Evolutionary conservation across 345 rosid species (phyloP).

Genomic region (Acer negundo): DNA sequence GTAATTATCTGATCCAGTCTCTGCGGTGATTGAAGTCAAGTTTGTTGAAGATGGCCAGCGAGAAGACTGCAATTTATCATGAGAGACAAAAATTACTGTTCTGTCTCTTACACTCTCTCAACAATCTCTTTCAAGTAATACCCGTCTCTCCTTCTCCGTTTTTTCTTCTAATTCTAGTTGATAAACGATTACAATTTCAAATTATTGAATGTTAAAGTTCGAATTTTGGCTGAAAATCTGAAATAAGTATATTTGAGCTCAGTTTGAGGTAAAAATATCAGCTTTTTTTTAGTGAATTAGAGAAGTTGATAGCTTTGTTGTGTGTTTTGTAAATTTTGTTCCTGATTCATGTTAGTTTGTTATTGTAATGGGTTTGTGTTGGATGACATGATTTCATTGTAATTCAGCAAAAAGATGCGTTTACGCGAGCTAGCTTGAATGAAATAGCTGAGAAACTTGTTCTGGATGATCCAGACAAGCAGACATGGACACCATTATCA

Average conservation of each 20-base stretch:
- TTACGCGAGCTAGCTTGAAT: no score
- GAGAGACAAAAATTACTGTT: conserved; percentile 79
- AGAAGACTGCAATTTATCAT: conserved; percentile 54
- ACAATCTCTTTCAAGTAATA: no score
- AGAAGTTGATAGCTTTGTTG: neutral
- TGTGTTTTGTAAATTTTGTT: neutral
- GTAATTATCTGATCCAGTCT: neutral
- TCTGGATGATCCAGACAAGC: conserved; percentile 53
- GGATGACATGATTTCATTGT: no score
- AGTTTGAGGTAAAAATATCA: neutral
- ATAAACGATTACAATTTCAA: neutral
- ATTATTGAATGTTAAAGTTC: neutral
- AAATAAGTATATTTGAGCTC: neutral
- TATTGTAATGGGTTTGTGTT: no score
- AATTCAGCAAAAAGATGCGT: no score
- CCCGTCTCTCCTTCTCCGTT: conserved; percentile 26
- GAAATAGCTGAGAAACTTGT: no score
- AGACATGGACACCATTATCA: conserved; percentile 71
- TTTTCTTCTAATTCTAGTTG: neutral
- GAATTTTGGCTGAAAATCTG: no score
- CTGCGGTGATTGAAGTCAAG: neutral
- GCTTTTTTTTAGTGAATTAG: neutral
- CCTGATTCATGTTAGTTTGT: no score
- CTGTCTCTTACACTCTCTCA: conserved; percentile 69
- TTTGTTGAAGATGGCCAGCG: no score